Base-by-base conservation (phyloP, 2,329 filamentous ascomycete genomes). In the Colletotrichum sp. region DNA sequence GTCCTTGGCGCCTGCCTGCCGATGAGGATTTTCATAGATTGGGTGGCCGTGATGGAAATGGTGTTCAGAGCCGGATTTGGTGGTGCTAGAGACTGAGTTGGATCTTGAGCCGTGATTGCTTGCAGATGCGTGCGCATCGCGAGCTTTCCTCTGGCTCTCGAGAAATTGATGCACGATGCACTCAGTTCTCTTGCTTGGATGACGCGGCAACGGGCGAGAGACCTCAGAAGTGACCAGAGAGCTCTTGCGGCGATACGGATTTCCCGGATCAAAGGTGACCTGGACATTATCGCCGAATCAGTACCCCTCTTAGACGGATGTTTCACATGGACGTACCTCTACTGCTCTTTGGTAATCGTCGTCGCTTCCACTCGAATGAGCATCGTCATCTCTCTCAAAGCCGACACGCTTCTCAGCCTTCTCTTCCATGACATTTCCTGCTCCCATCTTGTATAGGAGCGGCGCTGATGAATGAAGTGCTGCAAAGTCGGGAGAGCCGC, bases 121-220 rank as follows among this genome's bases (percentile, higher is more conserved):
- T 57, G 79, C 74, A 69, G 49, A 77, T 67, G 63, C 67, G 34
- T 32, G 72, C 34, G 77, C 79, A 72, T 81, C 77, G 57, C 82
- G 82, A 69, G 78, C 82, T 22, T 81, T 84, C 71, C 87, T 86
- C 80, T 93, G 91, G 63, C 84, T 88, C 69, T 93, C 91, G 77
- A 94, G 87, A 67, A 93, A 88, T 72, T 93, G 90, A 81, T 94
- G 92, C 36, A 94, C 92, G 49, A 93, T 87, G 79, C 92, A 94
- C 80, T 92, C 90, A 15, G 90, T 89, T 78, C 88, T 88, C 76
- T 84, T 83, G 39, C 72, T 77, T 34, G 83, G 79, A 57, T 82
- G 80, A 8, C 81, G 82, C 12, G 86, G 79, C 67, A 85, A 78
- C 7, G 87, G 86, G 9, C 81, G 77, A 19, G 84, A 79, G 4